phyloP scores from a whole-genome alignment of 805 yeast genomes.

The Starmera caribaea region DNA sequence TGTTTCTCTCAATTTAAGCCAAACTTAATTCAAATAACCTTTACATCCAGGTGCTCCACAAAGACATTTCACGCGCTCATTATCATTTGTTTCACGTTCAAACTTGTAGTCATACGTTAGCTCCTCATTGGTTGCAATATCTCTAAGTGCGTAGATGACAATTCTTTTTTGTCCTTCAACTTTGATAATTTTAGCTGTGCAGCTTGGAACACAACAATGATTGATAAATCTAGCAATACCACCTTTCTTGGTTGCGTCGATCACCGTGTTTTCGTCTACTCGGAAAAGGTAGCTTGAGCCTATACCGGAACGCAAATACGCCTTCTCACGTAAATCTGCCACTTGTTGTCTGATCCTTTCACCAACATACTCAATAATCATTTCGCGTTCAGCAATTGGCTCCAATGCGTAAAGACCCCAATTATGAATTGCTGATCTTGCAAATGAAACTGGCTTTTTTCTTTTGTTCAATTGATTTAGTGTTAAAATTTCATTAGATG shows the following conservation, averaged over 20 bases:
- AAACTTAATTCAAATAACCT: conserved; percentile 65
- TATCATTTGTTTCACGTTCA: conserved; percentile 83
- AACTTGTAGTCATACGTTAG: conserved; percentile 94
- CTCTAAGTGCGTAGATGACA: conserved; percentile 87
- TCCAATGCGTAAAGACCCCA: conserved; percentile 98
- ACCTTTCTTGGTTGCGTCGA: conserved; percentile 96
- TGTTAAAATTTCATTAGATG: conserved; percentile 73
- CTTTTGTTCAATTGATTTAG: conserved; percentile 83
- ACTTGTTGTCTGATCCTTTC: conserved; percentile 89
- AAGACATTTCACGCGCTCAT: conserved; percentile 78
- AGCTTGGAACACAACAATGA: conserved; percentile 95
- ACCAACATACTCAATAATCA: conserved; percentile 97
- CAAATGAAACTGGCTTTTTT: conserved; percentile 92
- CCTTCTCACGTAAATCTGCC: conserved; percentile 84
- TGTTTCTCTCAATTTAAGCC: background rate
- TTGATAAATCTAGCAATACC: conserved; percentile 96
- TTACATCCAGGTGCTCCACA: conserved; percentile 96
- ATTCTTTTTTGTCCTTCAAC: conserved; percentile 91
- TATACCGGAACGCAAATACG: conserved; percentile 81
- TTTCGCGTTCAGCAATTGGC: conserved; percentile 90
- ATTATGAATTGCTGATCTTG: conserved; percentile 92
- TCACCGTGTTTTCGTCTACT: conserved; percentile 87
- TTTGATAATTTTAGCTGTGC: conserved; percentile 92
- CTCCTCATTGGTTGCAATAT: conserved; percentile 83
- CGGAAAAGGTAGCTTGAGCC: conserved; percentile 92